Evolutionary conservation across 2,329 filamentous ascomycete species (phyloP).

Genomic region (Aureobasidium uvarum): DNA sequence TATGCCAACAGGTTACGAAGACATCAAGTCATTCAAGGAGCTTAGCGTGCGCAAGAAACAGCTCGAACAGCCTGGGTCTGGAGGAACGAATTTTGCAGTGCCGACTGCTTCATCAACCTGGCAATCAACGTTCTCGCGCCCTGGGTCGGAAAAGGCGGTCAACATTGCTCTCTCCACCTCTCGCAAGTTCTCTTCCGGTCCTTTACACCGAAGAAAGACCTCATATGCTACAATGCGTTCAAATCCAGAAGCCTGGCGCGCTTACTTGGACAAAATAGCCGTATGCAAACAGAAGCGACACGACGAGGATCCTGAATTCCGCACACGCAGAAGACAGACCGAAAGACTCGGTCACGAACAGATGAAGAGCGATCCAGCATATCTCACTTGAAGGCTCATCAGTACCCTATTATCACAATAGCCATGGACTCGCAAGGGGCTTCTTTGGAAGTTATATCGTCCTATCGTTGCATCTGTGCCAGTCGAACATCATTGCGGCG

Average conservation of each 20-base stretch:
- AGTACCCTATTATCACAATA: neutral
- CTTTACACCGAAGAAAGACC: neutral
- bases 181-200: no score
- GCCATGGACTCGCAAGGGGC: neutral
- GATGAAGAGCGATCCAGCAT: neutral
- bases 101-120: no score
- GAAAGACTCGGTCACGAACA: neutral
- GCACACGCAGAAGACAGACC: neutral
- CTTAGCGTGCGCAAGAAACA: no score
- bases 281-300: neutral
- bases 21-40: no score
- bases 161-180: no score
- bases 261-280: neutral
- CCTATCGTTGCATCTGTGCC: neutral
- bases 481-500: neutral
- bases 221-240: neutral
- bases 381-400: neutral
- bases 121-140: no score
- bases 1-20: no score
- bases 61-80: no score
- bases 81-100: no score
- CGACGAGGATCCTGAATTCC: neutral
- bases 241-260: neutral
- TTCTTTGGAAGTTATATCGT: neutral
- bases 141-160: no score